phyloP scores from a whole-genome alignment of 768 basidiomycete genomes.

The Saitozyma podzolica region DNA sequence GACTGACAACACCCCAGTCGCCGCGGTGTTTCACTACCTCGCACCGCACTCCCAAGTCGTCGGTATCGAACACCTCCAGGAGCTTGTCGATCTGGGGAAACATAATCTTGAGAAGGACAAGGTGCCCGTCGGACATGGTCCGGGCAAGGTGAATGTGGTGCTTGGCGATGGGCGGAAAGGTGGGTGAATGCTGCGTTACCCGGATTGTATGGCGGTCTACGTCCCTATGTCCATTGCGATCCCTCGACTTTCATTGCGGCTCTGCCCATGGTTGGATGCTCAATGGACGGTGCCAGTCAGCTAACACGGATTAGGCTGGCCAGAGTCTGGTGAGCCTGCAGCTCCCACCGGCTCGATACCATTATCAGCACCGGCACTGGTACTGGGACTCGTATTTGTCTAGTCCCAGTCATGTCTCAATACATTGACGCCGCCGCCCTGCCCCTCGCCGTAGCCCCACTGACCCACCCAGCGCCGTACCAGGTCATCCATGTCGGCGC shows the following conservation, averaged over 20 bases:
- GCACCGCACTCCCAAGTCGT: slow-evolving; percentile 61
- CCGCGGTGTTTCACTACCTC: slow-evolving; percentile 76
- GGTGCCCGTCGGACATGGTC: slow-evolving; percentile 55
- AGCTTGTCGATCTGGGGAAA: slow-evolving; percentile 65
- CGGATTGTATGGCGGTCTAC: neutral
- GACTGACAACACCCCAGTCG: slow-evolving; percentile 25
- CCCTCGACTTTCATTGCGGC: neutral
- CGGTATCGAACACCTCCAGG: slow-evolving; percentile 87
- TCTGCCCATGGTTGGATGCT: neutral
- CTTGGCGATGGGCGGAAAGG: slow-evolving; percentile 81
- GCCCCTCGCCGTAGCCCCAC: neutral
- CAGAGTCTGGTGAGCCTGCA: neutral
- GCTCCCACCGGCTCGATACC: neutral
- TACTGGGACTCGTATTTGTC: too few species aligned
- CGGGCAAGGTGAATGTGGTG: slow-evolving; percentile 64
- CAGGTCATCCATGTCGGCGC: slow-evolving; percentile 93
- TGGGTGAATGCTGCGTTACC: slow-evolving; percentile 28
- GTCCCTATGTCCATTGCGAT: neutral
- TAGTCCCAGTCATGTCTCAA: too few species aligned
- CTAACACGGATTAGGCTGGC: neutral
- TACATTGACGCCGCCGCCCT: too few species aligned
- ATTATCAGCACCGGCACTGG: too few species aligned
- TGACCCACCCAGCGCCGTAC: slow-evolving; percentile 57
- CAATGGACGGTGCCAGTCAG: neutral
- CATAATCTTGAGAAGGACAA: slow-evolving; percentile 70